Evolutionary conservation across 805 yeast species (phyloP), one percentile per base, ranked within the genome.

Genomic region (Nakazawaea ishiwadae): DNA sequence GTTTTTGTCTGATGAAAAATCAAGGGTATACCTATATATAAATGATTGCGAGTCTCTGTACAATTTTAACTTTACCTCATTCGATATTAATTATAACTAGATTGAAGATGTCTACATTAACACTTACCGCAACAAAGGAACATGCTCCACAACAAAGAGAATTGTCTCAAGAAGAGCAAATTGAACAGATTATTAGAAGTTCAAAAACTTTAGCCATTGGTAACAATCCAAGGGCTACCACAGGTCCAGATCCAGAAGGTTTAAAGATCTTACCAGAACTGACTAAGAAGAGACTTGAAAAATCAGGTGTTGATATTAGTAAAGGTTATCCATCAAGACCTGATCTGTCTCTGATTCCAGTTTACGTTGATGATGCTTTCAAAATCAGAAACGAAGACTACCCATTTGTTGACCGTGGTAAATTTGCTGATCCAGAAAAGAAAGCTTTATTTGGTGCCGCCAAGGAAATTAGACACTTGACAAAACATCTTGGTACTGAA

Each of bases 401-500:
- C 32, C 60, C 59, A 19, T 69, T 61, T 47, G 46, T 52, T 37
- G 68, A 62, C 46, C 50, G 66, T 38, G 68, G 58, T 28, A 53
- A 54, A 47, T 51, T 43, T 37, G 71, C 72, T 5, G 72, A 67
- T 45, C 66, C 64, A 9, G 67, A 62, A 44, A 67, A 67, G 56
- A 65, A 63, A 47, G 69, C 70, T 5, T 50, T 66, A 15, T 58
- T 66, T 37, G 60, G 67, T 7, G 69, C 69, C 48, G 69, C 61
- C 31, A 63, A 55, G 50, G 64, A 66, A 43, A 73, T 72, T 18
- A 64, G 49, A 32, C 46, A 72, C 43, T 55, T 72, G 45, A 67
- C 76, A 40, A 67, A 65, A 42, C 65, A 68, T 48, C 54, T 72
- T 48, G 79, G 79, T 37, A 73, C 77, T 12, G 77, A 71, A 46